Evolutionary conservation across 1,284 basidiomycete genomes (phyloP).

Genomic region (Apiotrichum siamense): DNA sequence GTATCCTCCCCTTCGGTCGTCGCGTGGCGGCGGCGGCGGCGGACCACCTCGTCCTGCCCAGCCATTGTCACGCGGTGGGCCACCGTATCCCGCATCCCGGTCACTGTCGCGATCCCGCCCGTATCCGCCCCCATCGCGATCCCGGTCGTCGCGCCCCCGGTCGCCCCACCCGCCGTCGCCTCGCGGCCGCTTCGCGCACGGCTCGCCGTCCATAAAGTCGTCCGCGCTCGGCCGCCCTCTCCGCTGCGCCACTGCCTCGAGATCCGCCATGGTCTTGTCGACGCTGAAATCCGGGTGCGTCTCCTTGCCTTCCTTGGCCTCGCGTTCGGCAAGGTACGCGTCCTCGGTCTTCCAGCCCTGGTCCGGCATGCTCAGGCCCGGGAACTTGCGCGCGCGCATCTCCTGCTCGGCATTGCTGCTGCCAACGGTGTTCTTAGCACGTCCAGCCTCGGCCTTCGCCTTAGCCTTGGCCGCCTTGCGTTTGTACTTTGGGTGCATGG

Average conservation of each 20-base stretch:
- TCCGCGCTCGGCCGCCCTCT: slow-evolving; percentile 48
- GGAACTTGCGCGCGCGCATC: slow-evolving; percentile 77
- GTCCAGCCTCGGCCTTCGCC: slow-evolving; percentile 30
- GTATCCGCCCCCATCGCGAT: slow-evolving; percentile 45
- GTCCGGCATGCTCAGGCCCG: slow-evolving; percentile 81
- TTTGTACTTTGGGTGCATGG: slow-evolving; percentile 94
- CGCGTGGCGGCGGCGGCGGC: slow-evolving; percentile 3
- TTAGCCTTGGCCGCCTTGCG: slow-evolving; percentile 56
- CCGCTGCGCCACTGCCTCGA: slow-evolving; percentile 60
- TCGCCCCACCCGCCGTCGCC: slow-evolving; percentile 50
- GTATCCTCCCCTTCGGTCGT: neutral
- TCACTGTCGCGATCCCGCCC: slow-evolving; percentile 20
- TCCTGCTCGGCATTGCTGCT: slow-evolving; percentile 65
- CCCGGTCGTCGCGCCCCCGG: slow-evolving; percentile 41
- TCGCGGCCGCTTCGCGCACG: slow-evolving; percentile 57
- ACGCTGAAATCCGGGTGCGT: slow-evolving; percentile 44
- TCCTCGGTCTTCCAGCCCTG: slow-evolving; percentile 53
- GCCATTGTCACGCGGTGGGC: slow-evolving; percentile 26
- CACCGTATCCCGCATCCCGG: slow-evolving; percentile 36
- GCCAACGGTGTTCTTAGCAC: slow-evolving; percentile 36
- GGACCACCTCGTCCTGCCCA: slow-evolving; percentile 18
- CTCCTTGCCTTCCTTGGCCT: slow-evolving; percentile 56
- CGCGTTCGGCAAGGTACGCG: slow-evolving; percentile 50
- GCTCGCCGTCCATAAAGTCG: slow-evolving; percentile 49
- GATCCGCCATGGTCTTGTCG: slow-evolving; percentile 80